Evolutionary conservation across 257 asterid species (phyloP).

Genomic region (Solanum piurae): DNA sequence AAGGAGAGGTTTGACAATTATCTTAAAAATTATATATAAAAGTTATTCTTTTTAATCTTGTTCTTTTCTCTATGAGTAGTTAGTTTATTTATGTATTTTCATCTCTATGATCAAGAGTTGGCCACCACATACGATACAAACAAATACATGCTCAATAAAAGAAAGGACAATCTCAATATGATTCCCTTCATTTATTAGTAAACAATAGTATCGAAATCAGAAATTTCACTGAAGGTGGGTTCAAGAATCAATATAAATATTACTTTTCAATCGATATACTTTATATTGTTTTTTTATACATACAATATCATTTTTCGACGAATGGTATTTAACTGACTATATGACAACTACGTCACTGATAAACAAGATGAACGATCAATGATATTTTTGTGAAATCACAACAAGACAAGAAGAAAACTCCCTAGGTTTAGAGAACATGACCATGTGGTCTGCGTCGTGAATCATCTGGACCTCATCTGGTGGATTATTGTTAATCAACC

Average conservation of each 20-base stretch:
- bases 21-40: too few relatives aligned
- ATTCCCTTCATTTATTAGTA: not conserved
- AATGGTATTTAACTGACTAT: not conserved
- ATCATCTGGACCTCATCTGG: constrained; percentile 22
- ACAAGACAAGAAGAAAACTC: constrained; percentile 18
- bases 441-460: constrained; percentile 32
- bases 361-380: not conserved
- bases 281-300: too few relatives aligned
- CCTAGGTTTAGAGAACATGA: constrained; percentile 26
- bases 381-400: constrained; percentile 1
- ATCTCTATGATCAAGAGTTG: not conserved
- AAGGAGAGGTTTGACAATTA: too few relatives aligned
- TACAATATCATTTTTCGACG: too few relatives aligned
- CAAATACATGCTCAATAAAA: not conserved
- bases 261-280: too few relatives aligned
- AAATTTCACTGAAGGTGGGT: too few relatives aligned
- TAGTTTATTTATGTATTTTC: too few relatives aligned
- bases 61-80: too few relatives aligned
- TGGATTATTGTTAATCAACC: constrained; percentile 30
- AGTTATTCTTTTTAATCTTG: too few relatives aligned
- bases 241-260: too few relatives aligned
- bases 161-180: not conserved
- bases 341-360: too few relatives aligned
- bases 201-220: not conserved
- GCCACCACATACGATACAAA: not conserved